Base-by-base conservation (phyloP, 2,329 filamentous ascomycete species). In the Pyricularia grisea region DNA sequence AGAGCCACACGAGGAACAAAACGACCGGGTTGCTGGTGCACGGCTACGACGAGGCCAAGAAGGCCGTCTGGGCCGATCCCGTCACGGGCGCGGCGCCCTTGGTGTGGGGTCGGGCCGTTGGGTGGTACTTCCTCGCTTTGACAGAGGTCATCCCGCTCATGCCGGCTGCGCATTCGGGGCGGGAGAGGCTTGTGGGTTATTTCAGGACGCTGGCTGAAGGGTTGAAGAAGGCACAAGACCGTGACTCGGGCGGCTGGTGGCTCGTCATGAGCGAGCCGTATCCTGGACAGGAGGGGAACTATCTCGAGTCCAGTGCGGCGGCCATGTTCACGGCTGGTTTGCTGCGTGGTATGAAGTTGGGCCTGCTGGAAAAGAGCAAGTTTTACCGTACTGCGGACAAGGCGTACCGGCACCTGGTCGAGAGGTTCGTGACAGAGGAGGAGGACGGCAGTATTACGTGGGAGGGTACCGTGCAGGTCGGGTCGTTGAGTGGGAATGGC, bases 281-380 rank as follows among this genome's bases (percentile, higher is more conserved):
- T 68, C 79, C 81, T 0, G 81, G 80, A 1, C 72, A 75, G 58
- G 71, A 80, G 65, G 85, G 85, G 2, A 89, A 90, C 75, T 89
- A 86, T 74, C 83, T 89, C 66, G 85, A 89, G 77, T 85, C 83
- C 42, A 87, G 85, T 36, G 86, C 82, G 9, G 84, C 83, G 1
- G 85, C 85, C 3, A 86, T 89, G 82, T 88, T 87, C 72, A 79
- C 81, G 0, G 86, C 84, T 68, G 81, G 83, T 0, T 75, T 86
- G 70, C 74, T 87, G 14, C 28, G 33, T 20, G 65, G 65, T 2
- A 66, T 66, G 1, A 66, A 42, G 6, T 17, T 66, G 2, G 65
- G 65, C 1, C 31, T 66, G 31, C 23, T 66, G 31, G 31, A 66
- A 6, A 36, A 17, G 65, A 17, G 12, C 12, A 27, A n/a, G n/a